Evolutionary conservation across 1,139 yeast genomes (phyloP), one percentile per base, ranked within the genome.

Genomic region (Pichia sp.): DNA sequence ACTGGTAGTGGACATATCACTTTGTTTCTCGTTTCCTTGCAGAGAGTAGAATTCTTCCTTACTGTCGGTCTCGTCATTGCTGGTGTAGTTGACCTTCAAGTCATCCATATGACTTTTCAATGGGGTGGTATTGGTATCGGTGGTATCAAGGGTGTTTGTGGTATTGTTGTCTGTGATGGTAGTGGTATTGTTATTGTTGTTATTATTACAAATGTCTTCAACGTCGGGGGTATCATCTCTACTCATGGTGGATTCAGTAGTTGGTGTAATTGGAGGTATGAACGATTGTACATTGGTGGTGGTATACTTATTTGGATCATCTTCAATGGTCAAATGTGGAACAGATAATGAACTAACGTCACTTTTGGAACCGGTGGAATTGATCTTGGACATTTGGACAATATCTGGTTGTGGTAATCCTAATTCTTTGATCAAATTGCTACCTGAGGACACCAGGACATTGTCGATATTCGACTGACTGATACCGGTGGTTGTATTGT

Each of bases 181-280:
- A 24, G 10, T 24, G 11, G 8, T 24, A 24, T 24, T 24, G 11
- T 24, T 24, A 24, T 24, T 24, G 11, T 24, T 24, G 11, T 11
- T 24, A 24, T 28, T 28, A 28, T 28, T 8, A 28, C 14, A 8
- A 28, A 7, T 28, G 4, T 21, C n/a, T 34, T 7, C 17, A 22
- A 14, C 22, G 14, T 28, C 39, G 4, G 46, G 46, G 28, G 46
- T 43, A 15, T 9, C 21, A 17, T 40, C 34, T 24, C 34, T 27
- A 10, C n/a, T 32, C 12, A 21, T 30, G n/a, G 30, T 28, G 3
- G 19, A 24, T 22, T 34, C 45, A 15, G 45, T 31, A 18, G 39
- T 44, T 17, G 50, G 48, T 3, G 47, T 44, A 18, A 43, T 38
- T 6, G 50, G 46, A 2, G 47, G 31, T 8, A 34, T 15, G 32